A percentile compares a stretch with the other conserved stretches of the same genome.
These are phyloP conservation scores for Termitomyces sp. DNA, from an alignment of 768 basidiomycete species.

Conservation along the genomic window DNA sequence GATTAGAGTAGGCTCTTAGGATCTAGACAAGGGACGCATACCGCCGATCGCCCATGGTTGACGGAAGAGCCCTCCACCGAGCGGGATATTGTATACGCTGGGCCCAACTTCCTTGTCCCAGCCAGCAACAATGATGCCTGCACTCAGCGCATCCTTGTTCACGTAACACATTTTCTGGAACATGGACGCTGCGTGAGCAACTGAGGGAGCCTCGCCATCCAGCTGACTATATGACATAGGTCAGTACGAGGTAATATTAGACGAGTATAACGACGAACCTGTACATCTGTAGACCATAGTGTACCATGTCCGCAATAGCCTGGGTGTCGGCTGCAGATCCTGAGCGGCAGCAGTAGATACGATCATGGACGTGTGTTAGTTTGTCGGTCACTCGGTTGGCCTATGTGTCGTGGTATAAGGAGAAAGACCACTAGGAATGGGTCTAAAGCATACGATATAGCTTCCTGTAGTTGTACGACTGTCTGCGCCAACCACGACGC, in stretches of 20 bases:
- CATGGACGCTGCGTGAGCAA: conserved; percentile 75
- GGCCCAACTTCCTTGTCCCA: conserved; percentile 94
- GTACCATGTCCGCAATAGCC: conserved; percentile 90
- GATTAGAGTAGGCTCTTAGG: not conserved
- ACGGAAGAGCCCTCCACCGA: conserved; percentile 95
- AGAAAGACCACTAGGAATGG: not conserved
- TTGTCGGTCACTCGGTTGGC: conserved; percentile 99
- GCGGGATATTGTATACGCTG: conserved; percentile 94
- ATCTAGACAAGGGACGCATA: conserved; percentile 31
- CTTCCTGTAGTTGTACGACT: conserved; percentile 95
- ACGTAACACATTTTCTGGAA: conserved; percentile 91
- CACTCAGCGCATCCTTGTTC: conserved; percentile 86
- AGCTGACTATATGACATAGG: conserved; percentile 40
- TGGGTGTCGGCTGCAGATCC: conserved; percentile 98
- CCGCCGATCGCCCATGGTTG: conserved; percentile 99
- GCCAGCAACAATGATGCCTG: conserved; percentile 97
- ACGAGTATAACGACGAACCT: conserved; percentile 43
- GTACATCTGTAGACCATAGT: conserved; percentile 76
- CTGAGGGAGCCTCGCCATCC: conserved; percentile 67
- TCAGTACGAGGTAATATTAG: not conserved
- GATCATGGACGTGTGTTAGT: conserved; percentile 93
- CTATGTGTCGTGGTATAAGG: conserved; percentile 35
- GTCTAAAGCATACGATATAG: conserved; percentile 72
- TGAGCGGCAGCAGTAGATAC: conserved; percentile 98
- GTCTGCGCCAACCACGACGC: conserved; percentile 97